Percentiles rank a stretch among this genome's conserved stretches.
Evolutionary conservation across 2,329 filamentous ascomycete genomes (phyloP).

Genomic region (Metarhizium rileyi): DNA sequence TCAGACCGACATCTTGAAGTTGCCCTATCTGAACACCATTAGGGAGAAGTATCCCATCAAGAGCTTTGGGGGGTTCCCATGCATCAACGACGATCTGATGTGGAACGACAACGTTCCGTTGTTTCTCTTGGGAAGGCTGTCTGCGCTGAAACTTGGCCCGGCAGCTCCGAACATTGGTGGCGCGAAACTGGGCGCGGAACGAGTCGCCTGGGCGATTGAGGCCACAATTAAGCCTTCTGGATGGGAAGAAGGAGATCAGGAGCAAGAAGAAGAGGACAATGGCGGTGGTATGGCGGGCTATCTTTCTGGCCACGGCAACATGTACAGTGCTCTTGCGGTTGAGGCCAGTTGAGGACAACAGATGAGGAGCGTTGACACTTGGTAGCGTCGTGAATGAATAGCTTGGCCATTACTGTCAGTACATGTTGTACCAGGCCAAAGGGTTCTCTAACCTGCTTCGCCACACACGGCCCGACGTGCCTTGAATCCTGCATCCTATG

Average conservation of each 20-base stretch:
- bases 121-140: constrained; percentile 61
- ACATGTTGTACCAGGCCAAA: too few relatives aligned
- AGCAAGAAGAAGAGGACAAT: not conserved
- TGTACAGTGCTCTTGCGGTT: constrained; percentile 21
- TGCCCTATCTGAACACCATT: constrained; percentile 54
- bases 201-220: constrained; percentile 61
- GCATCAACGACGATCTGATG: constrained; percentile 65
- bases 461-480: not conserved
- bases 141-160: constrained; percentile 58
- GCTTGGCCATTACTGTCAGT: too few relatives aligned
- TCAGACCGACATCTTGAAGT: constrained; percentile 47
- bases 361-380: not conserved
- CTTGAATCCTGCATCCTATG: not conserved
- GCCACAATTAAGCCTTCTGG: constrained; percentile 31
- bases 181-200: constrained; percentile 61
- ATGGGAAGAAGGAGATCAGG: constrained; percentile 1
- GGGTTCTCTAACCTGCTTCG: not conserved
- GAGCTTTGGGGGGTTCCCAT: constrained; percentile 57
- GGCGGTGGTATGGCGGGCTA: constrained; percentile 16
- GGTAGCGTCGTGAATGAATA: too few relatives aligned
- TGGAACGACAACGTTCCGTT: constrained; percentile 65
- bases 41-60: constrained; percentile 50
- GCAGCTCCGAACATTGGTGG: constrained; percentile 67
- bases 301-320: constrained; percentile 26
- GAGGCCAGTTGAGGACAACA: not conserved